These are phyloP conservation scores for Paracoccidioides brasiliensis DNA, from an alignment of 2,329 filamentous ascomycete species.

Conservation along the genomic window DNA sequence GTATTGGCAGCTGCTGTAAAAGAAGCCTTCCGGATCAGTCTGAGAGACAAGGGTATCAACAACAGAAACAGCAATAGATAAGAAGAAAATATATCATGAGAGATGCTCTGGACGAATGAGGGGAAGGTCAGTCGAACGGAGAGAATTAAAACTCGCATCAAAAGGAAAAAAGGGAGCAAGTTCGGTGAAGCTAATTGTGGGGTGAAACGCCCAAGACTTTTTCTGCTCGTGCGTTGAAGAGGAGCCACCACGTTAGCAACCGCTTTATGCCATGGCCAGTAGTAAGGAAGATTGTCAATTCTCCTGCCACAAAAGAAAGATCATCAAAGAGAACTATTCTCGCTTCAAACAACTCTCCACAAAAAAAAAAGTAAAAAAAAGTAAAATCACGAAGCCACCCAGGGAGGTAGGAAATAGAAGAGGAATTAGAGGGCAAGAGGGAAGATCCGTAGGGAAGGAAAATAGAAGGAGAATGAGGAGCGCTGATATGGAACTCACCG, in stretches of 20 bases:
- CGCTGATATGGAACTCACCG: background rate
- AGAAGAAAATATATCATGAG: constrained; percentile 7
- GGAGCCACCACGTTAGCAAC: constrained; percentile 4
- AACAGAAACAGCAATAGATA: constrained; percentile 10
- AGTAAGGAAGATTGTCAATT: constrained; percentile 1
- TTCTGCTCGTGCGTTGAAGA: constrained; percentile 8
- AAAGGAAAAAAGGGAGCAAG: constrained; percentile 16
- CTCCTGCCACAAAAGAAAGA: background rate
- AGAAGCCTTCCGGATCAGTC: background rate
- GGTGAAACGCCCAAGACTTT: constrained; percentile 23
- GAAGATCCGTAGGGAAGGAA: background rate
- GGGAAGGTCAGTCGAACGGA: constrained; percentile 8
- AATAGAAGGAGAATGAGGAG: background rate
- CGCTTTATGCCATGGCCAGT: constrained; percentile 11
- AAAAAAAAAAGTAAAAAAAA: background rate
- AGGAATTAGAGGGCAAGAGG: background rate
- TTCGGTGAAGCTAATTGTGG: constrained; percentile 23
- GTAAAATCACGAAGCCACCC: background rate
- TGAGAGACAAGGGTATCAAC: constrained; percentile 5
- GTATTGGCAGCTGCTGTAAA: background rate
- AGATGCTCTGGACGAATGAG: constrained; percentile 10
- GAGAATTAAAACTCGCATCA: constrained; percentile 12
- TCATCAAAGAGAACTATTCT: background rate
- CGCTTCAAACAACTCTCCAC: constrained; percentile 1
- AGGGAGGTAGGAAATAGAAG: background rate